Percentiles rank a stretch among this genome's conserved stretches.
Evolutionary conservation across 257 asterid genomes (phyloP).

Genomic region (Przewalskia tangutica): DNA sequence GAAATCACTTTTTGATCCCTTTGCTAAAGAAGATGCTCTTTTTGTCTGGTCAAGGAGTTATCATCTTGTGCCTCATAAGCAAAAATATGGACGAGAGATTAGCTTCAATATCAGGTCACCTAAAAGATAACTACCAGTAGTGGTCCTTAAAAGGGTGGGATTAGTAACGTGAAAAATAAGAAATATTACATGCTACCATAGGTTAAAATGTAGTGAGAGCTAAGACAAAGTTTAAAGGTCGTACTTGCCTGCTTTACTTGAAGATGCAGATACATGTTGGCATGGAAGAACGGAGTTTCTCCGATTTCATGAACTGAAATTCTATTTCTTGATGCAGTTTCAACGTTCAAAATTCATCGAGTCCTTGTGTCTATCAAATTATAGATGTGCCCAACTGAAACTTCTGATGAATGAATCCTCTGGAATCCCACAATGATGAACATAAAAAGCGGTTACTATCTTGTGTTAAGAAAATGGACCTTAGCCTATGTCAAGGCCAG

Average conservation of each 20-base stretch:
- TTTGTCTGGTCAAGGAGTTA: conserved; percentile 61
- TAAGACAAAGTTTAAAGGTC: neutral
- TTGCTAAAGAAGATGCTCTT: conserved; percentile 57
- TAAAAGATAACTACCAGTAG: neutral
- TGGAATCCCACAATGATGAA: conserved; percentile 19
- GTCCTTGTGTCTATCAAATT: conserved; percentile 52
- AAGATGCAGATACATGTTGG: conserved; percentile 83
- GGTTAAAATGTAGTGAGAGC: neutral
- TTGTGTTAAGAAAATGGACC: neutral
- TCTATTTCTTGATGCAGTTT: conserved; percentile 80
- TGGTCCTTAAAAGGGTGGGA: neutral
- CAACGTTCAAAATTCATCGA: conserved; percentile 68
- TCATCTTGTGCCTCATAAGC: conserved; percentile 47
- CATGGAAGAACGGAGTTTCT: conserved; percentile 69
- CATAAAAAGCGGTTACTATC: neutral
- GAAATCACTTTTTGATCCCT: conserved; percentile 43
- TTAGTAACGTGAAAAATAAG: neutral
- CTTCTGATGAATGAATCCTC: conserved; percentile 63
- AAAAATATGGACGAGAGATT: conserved; percentile 4
- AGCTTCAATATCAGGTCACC: neutral
- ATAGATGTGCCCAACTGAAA: conserved; percentile 74
- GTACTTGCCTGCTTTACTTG: conserved; percentile 62
- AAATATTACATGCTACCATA: neutral
- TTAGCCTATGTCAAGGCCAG: neutral
- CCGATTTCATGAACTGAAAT: conserved; percentile 50